Percentiles rank a stretch among this genome's conserved stretches.
Evolutionary conservation across 176 grass and related monocot species (phyloP).

Genomic region (Oryza glumipatula): DNA sequence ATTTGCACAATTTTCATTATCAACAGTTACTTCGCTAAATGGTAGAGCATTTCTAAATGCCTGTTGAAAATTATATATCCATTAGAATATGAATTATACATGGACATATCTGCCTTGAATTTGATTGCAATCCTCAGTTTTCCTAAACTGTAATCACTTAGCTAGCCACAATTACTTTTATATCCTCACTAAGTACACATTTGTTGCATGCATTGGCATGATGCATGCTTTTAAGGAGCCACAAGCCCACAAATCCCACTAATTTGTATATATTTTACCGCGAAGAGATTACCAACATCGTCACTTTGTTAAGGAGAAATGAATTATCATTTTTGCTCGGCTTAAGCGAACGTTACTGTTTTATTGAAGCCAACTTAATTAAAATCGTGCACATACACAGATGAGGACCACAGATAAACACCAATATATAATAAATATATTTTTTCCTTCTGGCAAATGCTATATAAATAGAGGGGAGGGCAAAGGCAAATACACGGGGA

Average conservation of each 20-base stretch:
- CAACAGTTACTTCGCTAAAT: background rate
- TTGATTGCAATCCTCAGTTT: background rate
- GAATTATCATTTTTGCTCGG: constrained; percentile 1
- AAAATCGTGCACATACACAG: background rate
- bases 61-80: background rate
- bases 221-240: background rate
- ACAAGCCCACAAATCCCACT: background rate
- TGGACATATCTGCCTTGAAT: background rate
- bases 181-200: background rate
- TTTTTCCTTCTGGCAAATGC: background rate
- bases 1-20: background rate
- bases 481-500: background rate
- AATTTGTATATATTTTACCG: background rate
- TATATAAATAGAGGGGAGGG: constrained; percentile 2
- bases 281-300: background rate
- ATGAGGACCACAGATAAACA: background rate
- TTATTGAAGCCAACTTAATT: constrained; percentile 14
- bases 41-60: background rate
- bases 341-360: background rate
- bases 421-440: background rate
- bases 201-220: background rate
- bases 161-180: background rate
- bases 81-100: background rate
- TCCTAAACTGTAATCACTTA: background rate
- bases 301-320: constrained; percentile 4